Base-by-base conservation (phyloP, 2,329 filamentous ascomycete genomes). In the Aspergillus hortae region DNA sequence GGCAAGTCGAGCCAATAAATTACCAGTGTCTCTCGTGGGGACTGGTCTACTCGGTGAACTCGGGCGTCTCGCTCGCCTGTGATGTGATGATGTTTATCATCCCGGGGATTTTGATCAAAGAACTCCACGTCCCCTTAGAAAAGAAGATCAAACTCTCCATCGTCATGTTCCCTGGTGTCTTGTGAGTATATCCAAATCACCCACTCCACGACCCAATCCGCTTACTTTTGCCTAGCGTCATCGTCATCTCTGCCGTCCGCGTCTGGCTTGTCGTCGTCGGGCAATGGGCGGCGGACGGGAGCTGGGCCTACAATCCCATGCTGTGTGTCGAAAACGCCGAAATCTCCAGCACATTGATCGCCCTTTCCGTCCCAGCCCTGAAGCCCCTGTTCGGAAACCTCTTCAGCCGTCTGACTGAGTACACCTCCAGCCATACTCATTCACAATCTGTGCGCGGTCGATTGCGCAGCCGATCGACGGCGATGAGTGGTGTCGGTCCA, bases 261-360 rank as follows among this genome's bases (percentile, higher is more conserved):
- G 63, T 80, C 19, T 70, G 74, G 25, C 70, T 81, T 14, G 77
- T 80, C 1, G 74, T 78, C 38, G 57, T 67, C 21, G 77, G 78
- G 0, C 76, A 80, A 51, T 66, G 63, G 74, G 66, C 75, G 25
- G 51, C 66, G 2, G 78, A 80, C 57, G 66, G 67, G 63, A 79
- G 77, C 14, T 81, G 79, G 78, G 67, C 69, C 21, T 81, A 81
- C 58, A 74, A 78, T 48, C 74, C 77, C 0, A 73, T 80, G 67
- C 63, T 81, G 4, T 75, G 67, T 3, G 71, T 80, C 4, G 78
- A 81, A 60, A 74, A 74, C 2, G 72, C 78, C 1, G 78, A 81
- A 38, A 76, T 81, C 17, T 77, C 77, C 4, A 70, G 72, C 1
- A 81, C 79, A 0, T 59, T 81, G 21, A 74, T 80, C 36, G 77